phyloP scores from a whole-genome alignment of 106 monocot species.

The Platanthera zijinensis region DNA sequence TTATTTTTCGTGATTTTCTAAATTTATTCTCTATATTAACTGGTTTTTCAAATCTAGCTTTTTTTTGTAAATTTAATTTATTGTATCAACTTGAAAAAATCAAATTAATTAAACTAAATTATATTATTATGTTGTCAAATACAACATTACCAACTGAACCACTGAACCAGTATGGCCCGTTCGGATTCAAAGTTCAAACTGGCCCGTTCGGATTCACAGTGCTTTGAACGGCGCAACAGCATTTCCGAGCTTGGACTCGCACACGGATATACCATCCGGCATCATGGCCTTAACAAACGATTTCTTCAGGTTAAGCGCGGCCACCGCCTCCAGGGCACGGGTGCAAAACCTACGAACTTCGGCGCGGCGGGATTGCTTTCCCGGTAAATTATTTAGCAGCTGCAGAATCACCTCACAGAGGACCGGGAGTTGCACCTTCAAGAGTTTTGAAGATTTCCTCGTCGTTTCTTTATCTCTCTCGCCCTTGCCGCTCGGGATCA shows the following conservation, averaged over 20 bases:
- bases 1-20: too few relatives aligned
- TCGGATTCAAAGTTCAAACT: background rate
- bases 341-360: constrained; percentile 60
- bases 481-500: constrained; percentile 17
- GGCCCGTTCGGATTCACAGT: background rate
- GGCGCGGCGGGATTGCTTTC: constrained; percentile 61
- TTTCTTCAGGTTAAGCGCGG: constrained; percentile 44
- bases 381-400: constrained; percentile 44
- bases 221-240: constrained; percentile 39
- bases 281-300: constrained; percentile 49
- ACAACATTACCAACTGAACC: too few relatives aligned
- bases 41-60: too few relatives aligned
- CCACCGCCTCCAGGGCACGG: constrained; percentile 36
- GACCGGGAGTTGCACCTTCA: constrained; percentile 45
- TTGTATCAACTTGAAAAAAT: too few relatives aligned
- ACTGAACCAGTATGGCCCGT: too few relatives aligned
- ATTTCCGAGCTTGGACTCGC: constrained; percentile 49
- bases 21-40: too few relatives aligned
- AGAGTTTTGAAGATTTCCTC: constrained; percentile 33
- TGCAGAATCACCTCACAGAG: constrained; percentile 49
- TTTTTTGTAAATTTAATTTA: too few relatives aligned
- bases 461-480: constrained; percentile 23
- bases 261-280: constrained; percentile 49
- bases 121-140: too few relatives aligned
- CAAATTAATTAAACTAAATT: too few relatives aligned